These are phyloP conservation scores for Funneliformis caledonium DNA, from an alignment of 371 early-diverging fungal species.

Conservation along the genomic window DNA sequence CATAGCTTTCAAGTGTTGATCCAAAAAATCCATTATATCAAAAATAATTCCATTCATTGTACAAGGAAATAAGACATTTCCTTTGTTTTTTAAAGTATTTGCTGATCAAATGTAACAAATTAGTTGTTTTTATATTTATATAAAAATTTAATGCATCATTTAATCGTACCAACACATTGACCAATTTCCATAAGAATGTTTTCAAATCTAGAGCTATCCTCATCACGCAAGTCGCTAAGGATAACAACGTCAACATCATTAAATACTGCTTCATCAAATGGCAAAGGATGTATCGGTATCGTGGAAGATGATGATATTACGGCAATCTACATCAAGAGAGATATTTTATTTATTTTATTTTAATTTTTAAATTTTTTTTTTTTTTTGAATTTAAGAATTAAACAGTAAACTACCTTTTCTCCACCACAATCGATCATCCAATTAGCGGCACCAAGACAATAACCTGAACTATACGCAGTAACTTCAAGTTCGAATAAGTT, in stretches of 20 bases:
- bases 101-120: constrained; percentile 45
- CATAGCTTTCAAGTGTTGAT: constrained; percentile 56
- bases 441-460: constrained; percentile 72
- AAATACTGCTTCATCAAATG: constrained; percentile 65
- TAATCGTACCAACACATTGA: constrained; percentile 45
- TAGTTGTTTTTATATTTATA: background rate
- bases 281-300: constrained; percentile 66
- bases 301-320: constrained; percentile 72
- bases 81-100: constrained; percentile 61
- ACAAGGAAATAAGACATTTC: constrained; percentile 74
- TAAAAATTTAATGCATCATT: background rate
- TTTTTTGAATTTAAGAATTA: background rate
- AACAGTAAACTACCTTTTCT: constrained; percentile 49
- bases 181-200: constrained; percentile 45
- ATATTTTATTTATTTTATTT: no score
- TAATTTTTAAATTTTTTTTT: background rate
- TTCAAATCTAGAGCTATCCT: constrained; percentile 44
- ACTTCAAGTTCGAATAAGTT: constrained; percentile 52
- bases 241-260: constrained; percentile 62
- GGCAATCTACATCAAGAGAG: constrained; percentile 51
- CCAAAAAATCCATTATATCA: constrained; percentile 72
- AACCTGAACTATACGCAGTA: constrained; percentile 68
- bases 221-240: constrained; percentile 51
- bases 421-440: constrained; percentile 72
- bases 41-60: constrained; percentile 73